Base-by-base conservation (phyloP, 768 basidiomycete genomes). In the Rhodotorula babjevae region DNA sequence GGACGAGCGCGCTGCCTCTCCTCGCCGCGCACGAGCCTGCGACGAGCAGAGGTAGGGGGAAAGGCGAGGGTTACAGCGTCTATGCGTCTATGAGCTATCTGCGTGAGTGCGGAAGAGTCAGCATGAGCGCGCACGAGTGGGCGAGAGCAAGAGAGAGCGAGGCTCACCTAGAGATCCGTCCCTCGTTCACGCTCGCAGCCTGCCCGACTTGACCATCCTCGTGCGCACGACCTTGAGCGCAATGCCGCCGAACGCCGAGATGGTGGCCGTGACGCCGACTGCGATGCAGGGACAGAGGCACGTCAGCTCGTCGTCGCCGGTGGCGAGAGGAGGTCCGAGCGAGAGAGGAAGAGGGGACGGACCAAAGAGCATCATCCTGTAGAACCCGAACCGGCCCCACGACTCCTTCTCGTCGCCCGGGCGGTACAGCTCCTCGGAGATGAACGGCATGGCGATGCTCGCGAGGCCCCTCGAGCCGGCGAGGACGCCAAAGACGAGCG, bases 311-410 rank as follows among this genome's bases (percentile, higher is more conserved):
- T 9, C 36, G 36, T 36, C 36, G 36, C 36, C 36, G 36, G 36
- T 4, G 9, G 36, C 36, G 36, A 36, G 19, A 46, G 46, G 46
- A 46, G 46, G n/a, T n/a, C n/a, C n/a, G 46, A 19, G 19, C 8
- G 19, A 19, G 46, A n/a, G 49, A 50, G 21, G 49, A 50, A 23
- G 23, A 25, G 49, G 49, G 27, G 25, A 12, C 50, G 23, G 25
- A 52, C 50, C 67, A 44, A 73, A 73, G 29, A 68, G 40, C 59
- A 68, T 66, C 36, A 73, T 64, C 25, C 27, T 14, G 33, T 29
- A 9, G 71, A 72, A 72, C 14, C 71, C 71, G 47, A 36, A 67
- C 7, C 66, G 59, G 15, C 66, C 66, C 66, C 66, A 67, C 27
- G 3, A 18, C 25, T 52, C 49, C 21, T 19, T 8, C 11, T 14